phyloP scores from a whole-genome alignment of 2,329 filamentous ascomycete species.

The Xylaria digitata region DNA sequence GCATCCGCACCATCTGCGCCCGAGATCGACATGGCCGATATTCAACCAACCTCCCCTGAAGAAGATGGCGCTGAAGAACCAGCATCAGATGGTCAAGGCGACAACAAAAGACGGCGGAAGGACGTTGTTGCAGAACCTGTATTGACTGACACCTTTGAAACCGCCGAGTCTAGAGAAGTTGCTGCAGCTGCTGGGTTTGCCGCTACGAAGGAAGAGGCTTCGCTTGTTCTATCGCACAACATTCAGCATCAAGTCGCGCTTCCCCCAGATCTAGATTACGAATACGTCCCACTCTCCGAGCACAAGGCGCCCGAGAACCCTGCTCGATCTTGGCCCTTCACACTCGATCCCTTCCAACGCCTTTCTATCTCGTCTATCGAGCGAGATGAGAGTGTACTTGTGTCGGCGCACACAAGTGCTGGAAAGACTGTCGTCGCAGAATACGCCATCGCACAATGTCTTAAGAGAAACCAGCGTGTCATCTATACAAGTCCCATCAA shows the following conservation, averaged over 20 bases:
- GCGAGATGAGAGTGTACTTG: constrained; percentile 93
- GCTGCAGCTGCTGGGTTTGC: constrained; percentile 79
- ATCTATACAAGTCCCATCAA: constrained; percentile 99
- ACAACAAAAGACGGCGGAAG: constrained; percentile 72
- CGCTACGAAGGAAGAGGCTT: constrained; percentile 66
- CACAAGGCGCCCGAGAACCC: constrained; percentile 91
- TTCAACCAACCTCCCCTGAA: constrained; percentile 53
- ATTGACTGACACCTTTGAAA: constrained; percentile 93
- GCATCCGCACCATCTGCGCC: constrained; percentile 51
- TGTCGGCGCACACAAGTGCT: constrained; percentile 96
- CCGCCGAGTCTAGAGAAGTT: constrained; percentile 91
- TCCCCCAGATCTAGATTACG: constrained; percentile 92
- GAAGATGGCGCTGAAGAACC: constrained; percentile 52
- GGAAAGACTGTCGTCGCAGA: constrained; percentile 99
- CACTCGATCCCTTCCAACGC: constrained; percentile 96
- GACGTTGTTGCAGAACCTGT: constrained; percentile 79
- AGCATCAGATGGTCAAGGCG: constrained; percentile 59
- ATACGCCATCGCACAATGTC: constrained; percentile 96
- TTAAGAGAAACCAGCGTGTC: constrained; percentile 97
- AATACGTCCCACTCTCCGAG: constrained; percentile 93
- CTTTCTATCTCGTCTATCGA: constrained; percentile 95
- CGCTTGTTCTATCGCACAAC: constrained; percentile 91
- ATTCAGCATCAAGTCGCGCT: constrained; percentile 98
- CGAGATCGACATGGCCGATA: constrained; percentile 48
- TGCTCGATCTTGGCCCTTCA: constrained; percentile 86